phyloP scores from a whole-genome alignment of 1,284 basidiomycete genomes.

The Lignosus rhinocerotis region DNA sequence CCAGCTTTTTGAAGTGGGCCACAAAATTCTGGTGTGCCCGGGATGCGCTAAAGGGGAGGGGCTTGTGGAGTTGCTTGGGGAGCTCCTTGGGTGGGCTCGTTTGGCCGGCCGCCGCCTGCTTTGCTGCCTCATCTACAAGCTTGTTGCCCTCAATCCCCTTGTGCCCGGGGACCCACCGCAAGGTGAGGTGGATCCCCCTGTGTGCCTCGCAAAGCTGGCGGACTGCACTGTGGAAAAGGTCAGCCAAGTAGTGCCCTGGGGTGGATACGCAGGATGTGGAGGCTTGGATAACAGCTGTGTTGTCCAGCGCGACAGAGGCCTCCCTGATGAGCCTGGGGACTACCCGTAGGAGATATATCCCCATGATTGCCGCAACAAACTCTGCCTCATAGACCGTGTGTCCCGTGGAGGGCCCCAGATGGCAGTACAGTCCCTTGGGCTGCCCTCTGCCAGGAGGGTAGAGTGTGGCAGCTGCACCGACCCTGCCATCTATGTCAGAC shows the following conservation, averaged over 20 bases:
- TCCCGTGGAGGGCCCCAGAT: too few species aligned
- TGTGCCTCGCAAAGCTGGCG: neutral
- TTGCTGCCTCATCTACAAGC: constrained; percentile 18
- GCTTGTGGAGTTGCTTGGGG: constrained; percentile 7
- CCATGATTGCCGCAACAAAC: neutral
- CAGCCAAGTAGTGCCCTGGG: neutral
- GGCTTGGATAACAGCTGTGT: constrained; percentile 9
- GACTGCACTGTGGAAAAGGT: neutral
- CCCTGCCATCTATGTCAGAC: too few species aligned
- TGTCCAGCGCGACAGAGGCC: constrained; percentile 15
- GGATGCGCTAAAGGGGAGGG: constrained; percentile 17
- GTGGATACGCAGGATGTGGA: neutral
- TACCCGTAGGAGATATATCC: constrained; percentile 1
- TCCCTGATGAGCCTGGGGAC: neutral
- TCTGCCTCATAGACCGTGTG: too few species aligned
- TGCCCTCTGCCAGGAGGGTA: too few species aligned
- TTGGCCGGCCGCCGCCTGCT: constrained; percentile 16
- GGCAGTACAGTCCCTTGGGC: too few species aligned
- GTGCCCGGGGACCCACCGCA: constrained; percentile 25
- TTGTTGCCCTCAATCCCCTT: constrained; percentile 24
- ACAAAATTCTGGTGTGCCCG: neutral
- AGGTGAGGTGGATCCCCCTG: constrained; percentile 3
- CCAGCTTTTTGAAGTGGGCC: neutral
- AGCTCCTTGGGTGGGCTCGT: neutral
- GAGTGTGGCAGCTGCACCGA: too few species aligned